phyloP scores from a whole-genome alignment of 108 stramenopile genomes.

The Nannochloropsis gaditana region DNA sequence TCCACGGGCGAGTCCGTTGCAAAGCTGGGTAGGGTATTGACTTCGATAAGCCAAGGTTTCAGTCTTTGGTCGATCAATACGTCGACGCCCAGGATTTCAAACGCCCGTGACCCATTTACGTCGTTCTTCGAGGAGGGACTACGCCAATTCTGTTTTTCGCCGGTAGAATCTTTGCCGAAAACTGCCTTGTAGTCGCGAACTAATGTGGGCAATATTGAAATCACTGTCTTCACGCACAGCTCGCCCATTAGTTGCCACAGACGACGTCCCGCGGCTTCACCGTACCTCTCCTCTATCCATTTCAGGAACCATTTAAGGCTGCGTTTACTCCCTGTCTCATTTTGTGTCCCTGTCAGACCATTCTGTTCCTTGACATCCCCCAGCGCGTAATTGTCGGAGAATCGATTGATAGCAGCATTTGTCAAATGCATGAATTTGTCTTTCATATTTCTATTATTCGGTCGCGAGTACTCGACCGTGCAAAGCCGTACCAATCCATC shows the following conservation, averaged over 20 bases:
- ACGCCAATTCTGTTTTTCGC: background rate
- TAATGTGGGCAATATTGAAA: slow-evolving; percentile 62
- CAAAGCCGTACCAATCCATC: slow-evolving; percentile 30
- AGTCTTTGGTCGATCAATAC: slow-evolving; percentile 70
- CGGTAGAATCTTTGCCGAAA: slow-evolving; percentile 35
- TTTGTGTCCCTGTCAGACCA: background rate
- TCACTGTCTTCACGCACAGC: slow-evolving; percentile 60
- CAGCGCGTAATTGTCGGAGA: slow-evolving; percentile 42
- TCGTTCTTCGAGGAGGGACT: background rate
- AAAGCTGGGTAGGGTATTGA: slow-evolving; percentile 64
- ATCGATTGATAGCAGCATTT: slow-evolving; percentile 69
- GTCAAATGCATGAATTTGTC: slow-evolving; percentile 75
- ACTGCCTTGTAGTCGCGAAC: slow-evolving; percentile 55
- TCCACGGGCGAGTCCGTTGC: slow-evolving; percentile 59
- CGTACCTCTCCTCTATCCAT: slow-evolving; percentile 53
- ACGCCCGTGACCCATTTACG: slow-evolving; percentile 33
- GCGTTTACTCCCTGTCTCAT: slow-evolving; percentile 58
- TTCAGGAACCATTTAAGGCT: slow-evolving; percentile 62
- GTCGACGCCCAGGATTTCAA: slow-evolving; percentile 76
- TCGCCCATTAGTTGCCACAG: slow-evolving; percentile 62
- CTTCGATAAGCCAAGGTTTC: slow-evolving; percentile 76
- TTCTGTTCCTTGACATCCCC: background rate
- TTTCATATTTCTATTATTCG: slow-evolving; percentile 59
- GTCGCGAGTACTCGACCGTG: slow-evolving; percentile 63
- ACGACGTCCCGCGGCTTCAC: slow-evolving; percentile 47